Percentiles rank a stretch among this genome's conserved stretches.
Evolutionary conservation across 805 yeast genomes (phyloP).

Genomic region (Tanozyma kutaoensis): DNA sequence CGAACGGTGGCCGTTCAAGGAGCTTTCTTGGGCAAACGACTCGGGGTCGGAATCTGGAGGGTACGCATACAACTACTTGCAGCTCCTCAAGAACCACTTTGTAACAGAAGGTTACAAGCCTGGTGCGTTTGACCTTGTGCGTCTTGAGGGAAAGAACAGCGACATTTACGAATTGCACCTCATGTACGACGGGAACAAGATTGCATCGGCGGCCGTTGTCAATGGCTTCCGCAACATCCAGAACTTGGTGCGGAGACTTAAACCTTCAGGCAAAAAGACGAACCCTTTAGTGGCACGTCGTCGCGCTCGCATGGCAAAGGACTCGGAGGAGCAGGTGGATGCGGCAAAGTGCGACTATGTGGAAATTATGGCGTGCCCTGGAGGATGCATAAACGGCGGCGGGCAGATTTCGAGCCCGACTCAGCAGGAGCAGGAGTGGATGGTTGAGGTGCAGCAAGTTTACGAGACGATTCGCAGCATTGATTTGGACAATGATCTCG

Average conservation of each 20-base stretch:
- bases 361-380: conserved; percentile 97
- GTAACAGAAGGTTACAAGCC: no score
- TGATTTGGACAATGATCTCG: conserved; percentile 6
- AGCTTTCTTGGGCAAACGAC: conserved; percentile 58
- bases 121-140: no score
- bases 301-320: not conserved
- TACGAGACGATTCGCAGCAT: conserved; percentile 18
- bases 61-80: conserved; percentile 59
- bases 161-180: conserved; percentile 66
- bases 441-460: conserved; percentile 16
- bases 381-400: conserved; percentile 95
- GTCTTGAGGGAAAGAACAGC: conserved; percentile 58
- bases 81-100: conserved; percentile 9
- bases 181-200: conserved; percentile 18
- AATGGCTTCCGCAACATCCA: conserved; percentile 94
- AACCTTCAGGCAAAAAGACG: conserved; percentile 16
- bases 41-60: conserved; percentile 86
- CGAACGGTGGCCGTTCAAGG: conserved; percentile 42
- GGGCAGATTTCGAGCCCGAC: conserved; percentile 59
- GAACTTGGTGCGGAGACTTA: conserved; percentile 75
- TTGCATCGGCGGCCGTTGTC: conserved; percentile 48
- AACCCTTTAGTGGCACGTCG: conserved; percentile 32
- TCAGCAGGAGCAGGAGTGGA: conserved; percentile 32
- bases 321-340: conserved; percentile 28
- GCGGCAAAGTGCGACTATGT: conserved; percentile 65